Conservation (phyloP, 2,329 filamentous ascomycete genomes). For the Alternaria ventricosa region DNA sequence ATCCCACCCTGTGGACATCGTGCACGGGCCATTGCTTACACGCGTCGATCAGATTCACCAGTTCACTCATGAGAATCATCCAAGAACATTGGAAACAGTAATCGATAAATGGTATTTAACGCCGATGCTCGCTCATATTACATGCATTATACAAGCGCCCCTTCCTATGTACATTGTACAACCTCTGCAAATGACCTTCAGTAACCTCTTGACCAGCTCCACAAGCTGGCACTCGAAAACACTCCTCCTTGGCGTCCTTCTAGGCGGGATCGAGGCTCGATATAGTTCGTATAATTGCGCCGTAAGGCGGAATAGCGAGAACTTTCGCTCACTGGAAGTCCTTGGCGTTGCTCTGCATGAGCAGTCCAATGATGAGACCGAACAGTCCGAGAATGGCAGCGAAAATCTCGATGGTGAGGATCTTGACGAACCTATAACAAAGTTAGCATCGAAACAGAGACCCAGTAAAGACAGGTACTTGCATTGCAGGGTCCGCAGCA, state of each 20-base stretch:
- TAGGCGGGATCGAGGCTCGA: background rate
- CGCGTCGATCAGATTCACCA: conserved; percentile 5
- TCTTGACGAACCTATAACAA: conserved; percentile 84
- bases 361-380: conserved; percentile 90
- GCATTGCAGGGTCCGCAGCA: conserved; percentile 90
- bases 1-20: conserved; percentile 19
- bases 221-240: conserved; percentile 19
- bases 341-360: conserved; percentile 82
- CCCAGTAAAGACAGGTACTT: conserved; percentile 50
- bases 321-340: conserved; percentile 64
- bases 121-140: conserved; percentile 42
- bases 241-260: conserved; percentile 3
- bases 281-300: background rate
- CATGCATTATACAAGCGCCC: conserved; percentile 47
- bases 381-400: conserved; percentile 96
- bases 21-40: conserved; percentile 28
- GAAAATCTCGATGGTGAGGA: conserved; percentile 99
- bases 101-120: conserved; percentile 31
- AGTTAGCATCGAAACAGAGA: conserved; percentile 10
- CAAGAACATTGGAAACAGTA: background rate
- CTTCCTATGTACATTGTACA: conserved; percentile 43
- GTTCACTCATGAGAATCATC: background rate
- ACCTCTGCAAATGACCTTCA: conserved; percentile 10
- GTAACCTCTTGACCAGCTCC: conserved; percentile 7
- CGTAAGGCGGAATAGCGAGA: background rate